Conservation (phyloP, 2,329 filamentous ascomycete genomes). For the Escovopsis sp. region DNA sequence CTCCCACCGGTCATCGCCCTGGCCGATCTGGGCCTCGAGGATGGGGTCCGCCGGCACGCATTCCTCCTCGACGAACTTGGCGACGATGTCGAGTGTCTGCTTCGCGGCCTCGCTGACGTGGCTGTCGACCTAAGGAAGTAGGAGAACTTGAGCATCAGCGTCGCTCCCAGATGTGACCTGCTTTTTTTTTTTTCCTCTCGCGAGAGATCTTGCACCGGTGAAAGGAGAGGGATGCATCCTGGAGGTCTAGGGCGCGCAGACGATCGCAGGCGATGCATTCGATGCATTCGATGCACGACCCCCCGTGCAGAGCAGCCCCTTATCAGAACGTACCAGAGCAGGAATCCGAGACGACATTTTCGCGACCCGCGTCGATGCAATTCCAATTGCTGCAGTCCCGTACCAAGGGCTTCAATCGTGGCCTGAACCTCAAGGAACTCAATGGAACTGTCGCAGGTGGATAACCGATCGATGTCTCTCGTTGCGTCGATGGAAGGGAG, state of each 20-base stretch:
- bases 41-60: conserved; percentile 79
- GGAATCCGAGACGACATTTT: conserved; percentile 20
- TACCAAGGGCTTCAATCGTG: too few relatives aligned
- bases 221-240: too few relatives aligned
- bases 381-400: too few relatives aligned
- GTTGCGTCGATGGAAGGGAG: too few relatives aligned
- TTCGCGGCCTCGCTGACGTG: conserved; percentile 72
- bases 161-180: neutral
- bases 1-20: conserved; percentile 64
- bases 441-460: too few relatives aligned
- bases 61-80: conserved; percentile 94
- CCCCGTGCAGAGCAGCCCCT: too few relatives aligned
- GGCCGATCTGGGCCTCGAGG: conserved; percentile 63
- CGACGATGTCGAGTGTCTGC: conserved; percentile 72
- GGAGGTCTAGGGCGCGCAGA: too few relatives aligned
- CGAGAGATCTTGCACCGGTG: too few relatives aligned
- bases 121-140: conserved; percentile 24
- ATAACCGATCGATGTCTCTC: too few relatives aligned
- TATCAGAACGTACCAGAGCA: conserved; percentile 10
- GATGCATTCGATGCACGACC: too few relatives aligned
- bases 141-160: conserved; percentile 5
- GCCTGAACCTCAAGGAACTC: too few relatives aligned
- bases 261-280: too few relatives aligned
- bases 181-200: conserved; percentile 8
- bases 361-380: neutral